These are phyloP conservation scores for Cordyceps javanica DNA, from an alignment of 2,329 filamentous ascomycete genomes.

Conservation along the genomic window DNA sequence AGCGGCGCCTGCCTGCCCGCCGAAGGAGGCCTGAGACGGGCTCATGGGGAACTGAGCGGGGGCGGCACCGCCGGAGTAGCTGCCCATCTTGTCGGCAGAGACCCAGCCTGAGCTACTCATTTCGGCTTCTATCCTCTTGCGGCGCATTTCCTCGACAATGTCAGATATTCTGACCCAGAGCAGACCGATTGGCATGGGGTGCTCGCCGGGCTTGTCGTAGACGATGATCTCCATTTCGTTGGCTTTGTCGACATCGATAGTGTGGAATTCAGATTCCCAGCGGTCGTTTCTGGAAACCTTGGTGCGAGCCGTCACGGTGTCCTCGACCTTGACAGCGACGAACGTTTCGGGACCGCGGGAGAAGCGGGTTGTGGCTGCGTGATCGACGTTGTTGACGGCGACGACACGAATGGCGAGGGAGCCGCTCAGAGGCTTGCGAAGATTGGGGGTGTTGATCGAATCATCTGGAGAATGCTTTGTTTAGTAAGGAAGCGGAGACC, in stretches of 20 bases:
- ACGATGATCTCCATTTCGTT: constrained; percentile 98
- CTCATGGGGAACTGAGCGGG: constrained; percentile 56
- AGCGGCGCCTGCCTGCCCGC: constrained; percentile 26
- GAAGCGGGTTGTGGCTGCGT: constrained; percentile 78
- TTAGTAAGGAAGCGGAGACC: constrained; percentile 21
- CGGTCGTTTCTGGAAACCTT: constrained; percentile 77
- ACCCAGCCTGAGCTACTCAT: constrained; percentile 95
- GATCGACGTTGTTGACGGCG: constrained; percentile 89
- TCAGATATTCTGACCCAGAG: constrained; percentile 96
- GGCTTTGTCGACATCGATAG: constrained; percentile 92
- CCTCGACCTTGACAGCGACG: constrained; percentile 94
- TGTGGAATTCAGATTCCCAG: constrained; percentile 89
- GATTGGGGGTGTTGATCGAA: constrained; percentile 89
- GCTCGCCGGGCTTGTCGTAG: constrained; percentile 89
- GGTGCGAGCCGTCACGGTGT: constrained; percentile 83
- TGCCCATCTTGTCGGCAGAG: constrained; percentile 89
- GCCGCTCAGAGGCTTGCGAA: constrained; percentile 92
- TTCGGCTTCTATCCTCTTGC: constrained; percentile 94
- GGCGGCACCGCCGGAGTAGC: constrained; percentile 34
- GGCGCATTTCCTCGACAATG: constrained; percentile 93
- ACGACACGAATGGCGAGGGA: constrained; percentile 81
- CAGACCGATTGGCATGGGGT: constrained; percentile 87
- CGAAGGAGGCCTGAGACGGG: constrained; percentile 37
- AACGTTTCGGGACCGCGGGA: constrained; percentile 90
- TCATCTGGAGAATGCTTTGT: constrained; percentile 59